Evolutionary conservation across 2,329 filamentous ascomycete species (phyloP).

Genomic region (Fusarium sp.): DNA sequence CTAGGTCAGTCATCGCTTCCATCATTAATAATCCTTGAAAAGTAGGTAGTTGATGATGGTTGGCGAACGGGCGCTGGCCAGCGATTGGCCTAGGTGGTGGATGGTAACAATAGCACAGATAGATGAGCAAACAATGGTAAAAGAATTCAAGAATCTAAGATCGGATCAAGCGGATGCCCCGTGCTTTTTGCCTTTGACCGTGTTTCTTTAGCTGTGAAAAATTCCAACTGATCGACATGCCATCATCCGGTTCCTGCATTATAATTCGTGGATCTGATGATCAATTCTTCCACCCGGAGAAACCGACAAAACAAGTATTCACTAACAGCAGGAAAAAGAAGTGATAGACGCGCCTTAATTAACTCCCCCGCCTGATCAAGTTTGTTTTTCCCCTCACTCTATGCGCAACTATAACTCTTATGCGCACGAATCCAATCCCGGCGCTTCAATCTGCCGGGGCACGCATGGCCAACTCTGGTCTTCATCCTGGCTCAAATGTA

Average conservation of each 20-base stretch:
- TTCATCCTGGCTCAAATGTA: constrained; percentile 1
- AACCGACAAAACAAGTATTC: neutral
- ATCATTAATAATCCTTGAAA: neutral
- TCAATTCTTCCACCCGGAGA: constrained; percentile 8
- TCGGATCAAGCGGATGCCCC: neutral
- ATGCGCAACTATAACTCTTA: neutral
- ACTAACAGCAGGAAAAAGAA: neutral
- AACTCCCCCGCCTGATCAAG: neutral
- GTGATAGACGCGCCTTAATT: neutral
- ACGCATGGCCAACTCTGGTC: neutral
- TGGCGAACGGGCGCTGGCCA: neutral
- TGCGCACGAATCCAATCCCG: constrained; percentile 30
- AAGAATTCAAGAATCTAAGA: neutral
- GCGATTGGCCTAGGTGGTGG: neutral
- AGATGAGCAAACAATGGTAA: neutral
- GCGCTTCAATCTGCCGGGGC: neutral
- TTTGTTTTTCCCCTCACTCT: neutral
- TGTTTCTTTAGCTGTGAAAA: neutral
- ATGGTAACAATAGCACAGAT: neutral
- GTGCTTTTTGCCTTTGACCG: neutral
- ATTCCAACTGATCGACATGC: neutral
- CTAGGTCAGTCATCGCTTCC: too few species aligned
- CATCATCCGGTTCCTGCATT: neutral
- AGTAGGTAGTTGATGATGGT: neutral
- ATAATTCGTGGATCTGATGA: constrained; percentile 4